Evolutionary conservation across 345 rosid species (phyloP).

Genomic region (Boechera divaricarpa): DNA sequence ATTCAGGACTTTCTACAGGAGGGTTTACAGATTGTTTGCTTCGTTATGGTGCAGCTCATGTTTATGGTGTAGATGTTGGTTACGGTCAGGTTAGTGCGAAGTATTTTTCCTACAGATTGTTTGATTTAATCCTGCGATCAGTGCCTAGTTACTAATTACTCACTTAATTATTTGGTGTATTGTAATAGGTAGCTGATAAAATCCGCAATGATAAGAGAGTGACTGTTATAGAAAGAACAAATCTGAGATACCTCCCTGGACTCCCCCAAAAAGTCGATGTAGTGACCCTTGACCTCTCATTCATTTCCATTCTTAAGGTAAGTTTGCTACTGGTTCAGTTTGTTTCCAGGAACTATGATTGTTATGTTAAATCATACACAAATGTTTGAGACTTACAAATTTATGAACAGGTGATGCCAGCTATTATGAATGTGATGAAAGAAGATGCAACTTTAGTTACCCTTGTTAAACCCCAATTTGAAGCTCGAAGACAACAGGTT

Average conservation of each 20-base stretch:
- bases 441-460: constrained; percentile 75
- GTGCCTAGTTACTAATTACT: neutral
- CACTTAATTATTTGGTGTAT: neutral
- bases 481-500: constrained; percentile 92
- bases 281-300: constrained; percentile 95
- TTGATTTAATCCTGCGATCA: neutral
- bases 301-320: constrained; percentile 91
- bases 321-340: constrained; percentile 25
- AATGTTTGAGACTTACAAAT: neutral
- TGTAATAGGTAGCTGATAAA: constrained; percentile 83
- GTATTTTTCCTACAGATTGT: constrained; percentile 12
- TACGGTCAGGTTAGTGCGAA: constrained; percentile 75
- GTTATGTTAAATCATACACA: neutral
- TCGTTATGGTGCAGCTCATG: constrained; percentile 87
- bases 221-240: constrained; percentile 78
- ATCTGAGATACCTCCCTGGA: constrained; percentile 81
- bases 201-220: constrained; percentile 79
- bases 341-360: neutral
- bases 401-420: constrained; percentile 82
- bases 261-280: constrained; percentile 89
- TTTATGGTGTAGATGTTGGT: constrained; percentile 97
- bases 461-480: constrained; percentile 92
- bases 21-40: constrained; percentile 97
- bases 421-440: constrained; percentile 83
- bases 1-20: constrained; percentile 94